A percentile compares a stretch with the other conserved stretches of the same genome.
phyloP scores from a whole-genome alignment of 2,329 filamentous ascomycete species.

The Sclerotinia nivalis region DNA sequence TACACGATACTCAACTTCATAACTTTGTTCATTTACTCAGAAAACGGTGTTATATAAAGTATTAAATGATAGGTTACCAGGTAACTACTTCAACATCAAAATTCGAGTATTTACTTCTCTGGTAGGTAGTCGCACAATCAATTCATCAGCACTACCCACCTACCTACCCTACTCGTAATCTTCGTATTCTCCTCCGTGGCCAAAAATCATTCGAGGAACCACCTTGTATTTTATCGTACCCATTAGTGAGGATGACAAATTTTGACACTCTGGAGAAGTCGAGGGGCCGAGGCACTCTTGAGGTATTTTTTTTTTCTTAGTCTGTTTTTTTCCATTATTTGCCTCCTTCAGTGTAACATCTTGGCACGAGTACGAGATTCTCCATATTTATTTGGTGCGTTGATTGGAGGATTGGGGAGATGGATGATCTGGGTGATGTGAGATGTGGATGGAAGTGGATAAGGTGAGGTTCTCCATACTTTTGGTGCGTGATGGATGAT shows the following conservation, averaged over 20 bases:
- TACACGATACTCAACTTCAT: too few species aligned
- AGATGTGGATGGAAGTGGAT: too few species aligned
- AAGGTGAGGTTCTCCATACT: too few species aligned
- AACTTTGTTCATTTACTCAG: too few species aligned
- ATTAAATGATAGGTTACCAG: too few species aligned
- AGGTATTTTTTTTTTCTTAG: too few species aligned
- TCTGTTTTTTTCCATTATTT: not conserved
- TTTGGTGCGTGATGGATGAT: not conserved
- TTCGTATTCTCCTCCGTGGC: not conserved
- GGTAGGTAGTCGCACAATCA: not conserved
- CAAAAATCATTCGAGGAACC: not conserved
- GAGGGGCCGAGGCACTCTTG: too few species aligned
- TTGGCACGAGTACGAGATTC: slow-evolving; percentile 1
- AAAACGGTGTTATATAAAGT: too few species aligned
- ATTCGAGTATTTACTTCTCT: not conserved
- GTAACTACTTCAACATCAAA: not conserved
- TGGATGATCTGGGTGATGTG: not conserved
- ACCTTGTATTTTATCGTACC: not conserved
- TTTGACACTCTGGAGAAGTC: too few species aligned
- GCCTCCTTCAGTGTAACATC: not conserved
- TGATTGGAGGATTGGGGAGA: not conserved
- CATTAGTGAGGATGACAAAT: not conserved
- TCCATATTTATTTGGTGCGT: not conserved
- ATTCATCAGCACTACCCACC: not conserved
- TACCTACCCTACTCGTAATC: not conserved